Conservation (phyloP, 768 basidiomycete species). For the Panus rudis region DNA sequence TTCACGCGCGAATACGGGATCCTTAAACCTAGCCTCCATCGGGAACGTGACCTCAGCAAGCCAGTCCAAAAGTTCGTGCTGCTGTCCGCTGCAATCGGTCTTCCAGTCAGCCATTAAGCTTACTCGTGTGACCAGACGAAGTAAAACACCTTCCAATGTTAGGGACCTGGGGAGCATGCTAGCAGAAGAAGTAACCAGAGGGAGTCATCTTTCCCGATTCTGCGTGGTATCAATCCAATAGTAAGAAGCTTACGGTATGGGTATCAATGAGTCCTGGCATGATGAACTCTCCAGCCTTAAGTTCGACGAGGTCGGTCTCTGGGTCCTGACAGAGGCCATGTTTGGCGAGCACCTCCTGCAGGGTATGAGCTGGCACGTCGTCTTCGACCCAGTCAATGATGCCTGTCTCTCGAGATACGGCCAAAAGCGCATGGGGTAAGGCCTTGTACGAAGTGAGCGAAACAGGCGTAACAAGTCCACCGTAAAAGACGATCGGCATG, state of each 20-base stretch:
- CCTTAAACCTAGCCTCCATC: constrained; percentile 68
- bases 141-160: constrained; percentile 61
- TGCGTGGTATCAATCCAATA: not conserved
- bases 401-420: constrained; percentile 39
- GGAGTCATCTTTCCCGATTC: not conserved
- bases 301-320: constrained; percentile 29
- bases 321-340: constrained; percentile 38
- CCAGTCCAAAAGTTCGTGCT: constrained; percentile 89
- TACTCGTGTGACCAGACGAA: not conserved
- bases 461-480: constrained; percentile 49
- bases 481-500: constrained; percentile 43
- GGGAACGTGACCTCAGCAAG: constrained; percentile 82
- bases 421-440: constrained; percentile 48
- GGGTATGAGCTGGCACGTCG: constrained; percentile 39
- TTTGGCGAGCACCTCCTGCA: constrained; percentile 44
- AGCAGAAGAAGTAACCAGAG: not conserved
- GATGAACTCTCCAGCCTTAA: constrained; percentile 49
- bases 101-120: not conserved
- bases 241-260: constrained; percentile 58
- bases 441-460: constrained; percentile 36
- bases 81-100: constrained; percentile 52
- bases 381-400: constrained; percentile 67
- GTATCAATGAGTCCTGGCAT: constrained; percentile 91
- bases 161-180: constrained; percentile 81
- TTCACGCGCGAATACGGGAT: constrained; percentile 59